Conservation (phyloP, 805 yeast genomes). For the Cyberlindnera bimundalis region DNA sequence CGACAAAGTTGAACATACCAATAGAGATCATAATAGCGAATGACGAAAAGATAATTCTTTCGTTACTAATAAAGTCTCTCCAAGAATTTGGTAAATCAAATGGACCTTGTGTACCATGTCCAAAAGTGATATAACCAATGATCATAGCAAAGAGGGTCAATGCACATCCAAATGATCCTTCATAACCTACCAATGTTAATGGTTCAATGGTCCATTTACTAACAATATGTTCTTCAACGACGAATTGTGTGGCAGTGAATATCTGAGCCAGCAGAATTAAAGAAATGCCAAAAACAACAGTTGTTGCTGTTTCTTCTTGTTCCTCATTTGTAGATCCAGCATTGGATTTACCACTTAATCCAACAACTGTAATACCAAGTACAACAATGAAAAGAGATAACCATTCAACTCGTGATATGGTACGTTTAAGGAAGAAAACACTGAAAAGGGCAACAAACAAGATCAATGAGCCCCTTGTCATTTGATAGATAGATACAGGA, state of each 20-base stretch:
- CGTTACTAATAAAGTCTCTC: conserved; percentile 42
- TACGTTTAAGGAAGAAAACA: conserved; percentile 54
- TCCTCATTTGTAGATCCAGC: conserved; percentile 7
- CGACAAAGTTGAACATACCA: conserved; percentile 68
- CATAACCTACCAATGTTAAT: conserved; percentile 63
- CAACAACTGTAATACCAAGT: conserved; percentile 68
- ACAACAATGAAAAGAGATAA: conserved; percentile 58
- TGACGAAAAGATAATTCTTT: conserved; percentile 48
- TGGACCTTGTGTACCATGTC: conserved; percentile 36
- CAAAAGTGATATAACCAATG: conserved; percentile 39
- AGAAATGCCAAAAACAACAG: conserved; percentile 51
- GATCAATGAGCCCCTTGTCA: conserved; percentile 80
- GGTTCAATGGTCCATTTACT: conserved; percentile 53
- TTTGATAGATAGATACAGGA: conserved; percentile 79
- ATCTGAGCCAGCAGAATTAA: conserved; percentile 59
- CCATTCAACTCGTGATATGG: conserved; percentile 65
- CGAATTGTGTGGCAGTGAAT: conserved; percentile 76
- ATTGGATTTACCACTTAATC: conserved; percentile 56
- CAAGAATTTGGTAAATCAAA: conserved; percentile 55
- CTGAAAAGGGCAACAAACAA: conserved; percentile 73
- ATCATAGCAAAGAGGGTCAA: conserved; percentile 45
- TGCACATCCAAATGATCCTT: conserved; percentile 63
- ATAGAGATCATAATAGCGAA: conserved; percentile 68
- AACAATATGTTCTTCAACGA: conserved; percentile 69
- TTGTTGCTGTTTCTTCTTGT: conserved; percentile 8